A percentile compares a stretch with the other conserved stretches of the same genome.
Evolutionary conservation across 768 basidiomycete species (phyloP).

Genomic region (Xanthoconium purpureum): DNA sequence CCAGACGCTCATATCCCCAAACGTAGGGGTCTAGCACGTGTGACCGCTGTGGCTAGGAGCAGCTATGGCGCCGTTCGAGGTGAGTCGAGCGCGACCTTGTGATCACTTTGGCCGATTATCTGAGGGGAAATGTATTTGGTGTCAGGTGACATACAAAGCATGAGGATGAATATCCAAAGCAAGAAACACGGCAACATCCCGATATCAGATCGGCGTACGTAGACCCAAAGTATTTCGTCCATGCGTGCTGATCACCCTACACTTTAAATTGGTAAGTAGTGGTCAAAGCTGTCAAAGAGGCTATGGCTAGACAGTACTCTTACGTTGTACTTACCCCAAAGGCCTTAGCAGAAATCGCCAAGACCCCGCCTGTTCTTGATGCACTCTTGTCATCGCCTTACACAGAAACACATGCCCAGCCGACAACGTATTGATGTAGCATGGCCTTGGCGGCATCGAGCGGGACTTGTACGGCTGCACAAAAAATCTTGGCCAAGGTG

Average conservation of each 20-base stretch:
- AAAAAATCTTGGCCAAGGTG: constrained; percentile 37
- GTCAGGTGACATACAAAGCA: constrained; percentile 32
- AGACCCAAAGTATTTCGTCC: neutral
- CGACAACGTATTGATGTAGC: constrained; percentile 63
- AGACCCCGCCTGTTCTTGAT: constrained; percentile 53
- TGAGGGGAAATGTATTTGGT: neutral
- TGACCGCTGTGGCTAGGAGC: constrained; percentile 72
- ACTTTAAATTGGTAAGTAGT: constrained; percentile 40
- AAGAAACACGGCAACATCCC: constrained; percentile 54
- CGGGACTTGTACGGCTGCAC: constrained; percentile 57
- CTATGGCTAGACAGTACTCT: constrained; percentile 57
- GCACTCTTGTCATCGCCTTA: constrained; percentile 53
- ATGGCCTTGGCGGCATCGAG: constrained; percentile 65
- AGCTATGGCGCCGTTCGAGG: constrained; percentile 59
- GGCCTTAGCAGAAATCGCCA: constrained; percentile 61
- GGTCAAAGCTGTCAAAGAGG: constrained; percentile 54
- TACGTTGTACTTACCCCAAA: constrained; percentile 71
- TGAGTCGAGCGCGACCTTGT: constrained; percentile 18
- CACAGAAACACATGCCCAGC: constrained; percentile 45
- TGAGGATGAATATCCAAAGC: constrained; percentile 57
- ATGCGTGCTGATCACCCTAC: constrained; percentile 20
- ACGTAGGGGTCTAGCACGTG: constrained; percentile 54
- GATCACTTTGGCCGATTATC: neutral
- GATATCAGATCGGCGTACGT: constrained; percentile 57
- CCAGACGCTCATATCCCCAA: constrained; percentile 56